A percentile compares a stretch with the other conserved stretches of the same genome.
Evolutionary conservation across 139 green algal species (phyloP).

Genomic region (Auxenochlorella protothecoides): DNA sequence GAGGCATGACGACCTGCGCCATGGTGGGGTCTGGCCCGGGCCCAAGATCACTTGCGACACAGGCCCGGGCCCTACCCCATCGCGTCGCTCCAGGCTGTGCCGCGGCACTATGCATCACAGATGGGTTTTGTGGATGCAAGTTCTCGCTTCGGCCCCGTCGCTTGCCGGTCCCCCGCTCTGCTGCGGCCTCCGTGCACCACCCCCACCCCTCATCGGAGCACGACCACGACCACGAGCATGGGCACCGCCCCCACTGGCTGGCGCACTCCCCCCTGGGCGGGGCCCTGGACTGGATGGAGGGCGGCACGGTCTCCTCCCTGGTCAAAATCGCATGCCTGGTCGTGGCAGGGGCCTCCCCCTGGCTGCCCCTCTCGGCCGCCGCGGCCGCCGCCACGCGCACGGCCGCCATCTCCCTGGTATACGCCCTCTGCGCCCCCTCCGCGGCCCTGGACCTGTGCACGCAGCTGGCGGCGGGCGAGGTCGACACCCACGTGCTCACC

Average conservation of each 20-base stretch:
- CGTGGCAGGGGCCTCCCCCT: not conserved
- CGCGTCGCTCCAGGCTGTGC: no score
- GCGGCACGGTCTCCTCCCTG: not conserved
- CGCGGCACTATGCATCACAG: not conserved
- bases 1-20: no score
- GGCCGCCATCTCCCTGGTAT: conserved; percentile 17
- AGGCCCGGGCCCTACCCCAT: no score
- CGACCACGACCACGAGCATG: not conserved
- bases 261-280: not conserved
- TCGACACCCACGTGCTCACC: conserved; percentile 83
- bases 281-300: not conserved
- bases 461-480: conserved; percentile 25
- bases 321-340: not conserved
- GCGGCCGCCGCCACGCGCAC: not conserved
- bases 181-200: not conserved
- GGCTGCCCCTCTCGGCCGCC: not conserved
- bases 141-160: not conserved
- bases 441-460: conserved; percentile 24
- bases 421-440: conserved; percentile 27
- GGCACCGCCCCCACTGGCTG: not conserved
- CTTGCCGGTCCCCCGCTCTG: not conserved
- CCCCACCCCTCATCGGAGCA: not conserved
- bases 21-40: no score
- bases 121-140: no score
- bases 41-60: no score